These are phyloP conservation scores for Fagopyrum homotropicum DNA, from an alignment of 148 eudicot genomes.

Conservation along the genomic window DNA sequence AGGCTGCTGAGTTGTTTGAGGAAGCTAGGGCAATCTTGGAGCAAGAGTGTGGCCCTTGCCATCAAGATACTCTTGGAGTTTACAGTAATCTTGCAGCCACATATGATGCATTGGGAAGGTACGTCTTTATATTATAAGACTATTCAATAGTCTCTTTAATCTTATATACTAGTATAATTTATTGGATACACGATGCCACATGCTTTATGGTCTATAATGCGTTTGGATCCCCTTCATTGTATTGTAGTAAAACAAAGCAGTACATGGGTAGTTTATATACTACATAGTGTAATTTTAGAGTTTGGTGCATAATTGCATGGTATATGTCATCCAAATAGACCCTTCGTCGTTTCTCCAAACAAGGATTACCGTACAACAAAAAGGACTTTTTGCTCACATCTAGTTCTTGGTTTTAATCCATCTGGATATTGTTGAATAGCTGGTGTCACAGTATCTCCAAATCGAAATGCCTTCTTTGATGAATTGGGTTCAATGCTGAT, in stretches of 20 bases:
- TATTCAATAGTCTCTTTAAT: background rate
- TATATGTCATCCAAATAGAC: background rate
- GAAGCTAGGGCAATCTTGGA: conserved; percentile 92
- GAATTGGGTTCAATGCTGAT: background rate
- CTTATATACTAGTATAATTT: background rate
- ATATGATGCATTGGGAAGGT: conserved; percentile 99
- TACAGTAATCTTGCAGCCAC: conserved; percentile 98
- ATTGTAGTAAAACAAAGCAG: no score
- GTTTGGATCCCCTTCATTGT: no score
- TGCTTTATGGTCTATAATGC: no score
- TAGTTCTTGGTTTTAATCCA: background rate
- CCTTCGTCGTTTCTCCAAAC: background rate
- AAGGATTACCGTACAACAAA: background rate
- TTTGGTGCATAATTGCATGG: no score
- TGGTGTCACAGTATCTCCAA: background rate
- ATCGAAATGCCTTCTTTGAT: background rate
- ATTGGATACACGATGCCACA: no score
- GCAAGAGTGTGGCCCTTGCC: conserved; percentile 92
- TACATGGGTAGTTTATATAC: no score
- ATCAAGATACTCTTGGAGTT: conserved; percentile 96
- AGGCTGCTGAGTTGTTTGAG: conserved; percentile 95
- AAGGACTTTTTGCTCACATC: background rate
- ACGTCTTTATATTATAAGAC: conserved; percentile 1
- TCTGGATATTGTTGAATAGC: background rate
- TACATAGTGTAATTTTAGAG: no score